These are phyloP conservation scores for Entrophospora sp. DNA, from an alignment of 192 early-diverging fungal species.

Conservation along the genomic window DNA sequence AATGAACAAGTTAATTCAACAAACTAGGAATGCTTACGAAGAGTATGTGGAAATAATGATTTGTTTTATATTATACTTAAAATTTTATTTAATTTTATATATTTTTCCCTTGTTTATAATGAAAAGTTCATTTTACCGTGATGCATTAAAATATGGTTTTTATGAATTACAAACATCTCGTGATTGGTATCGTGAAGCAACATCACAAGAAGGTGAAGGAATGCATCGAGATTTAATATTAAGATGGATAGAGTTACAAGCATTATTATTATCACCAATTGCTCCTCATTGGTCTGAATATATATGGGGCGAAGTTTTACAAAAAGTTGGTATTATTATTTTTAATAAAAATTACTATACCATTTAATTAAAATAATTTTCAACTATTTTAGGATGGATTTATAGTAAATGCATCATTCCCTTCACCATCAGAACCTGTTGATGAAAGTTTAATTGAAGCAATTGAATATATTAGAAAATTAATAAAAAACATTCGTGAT, in stretches of 20 bases:
- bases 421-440: constrained; percentile 40
- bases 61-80: neutral
- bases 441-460: constrained; percentile 67
- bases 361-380: neutral
- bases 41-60: constrained; percentile 10
- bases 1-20: constrained; percentile 65
- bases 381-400: constrained; percentile 17
- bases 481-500: constrained; percentile 69
- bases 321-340: constrained; percentile 39
- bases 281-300: constrained; percentile 92
- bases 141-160: constrained; percentile 83
- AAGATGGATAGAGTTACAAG: constrained; percentile 78
- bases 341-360: no score
- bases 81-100: neutral
- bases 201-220: constrained; percentile 56
- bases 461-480: constrained; percentile 68
- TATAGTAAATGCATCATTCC: constrained; percentile 61
- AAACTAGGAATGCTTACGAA: constrained; percentile 65
- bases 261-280: constrained; percentile 79
- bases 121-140: constrained; percentile 71
- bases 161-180: constrained; percentile 83
- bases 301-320: constrained; percentile 73
- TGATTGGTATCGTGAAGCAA: constrained; percentile 82
- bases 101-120: neutral
- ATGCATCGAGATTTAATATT: constrained; percentile 83